phyloP scores from a whole-genome alignment of 352 stramenopile genomes.

The Phytophthora kernoviae region DNA sequence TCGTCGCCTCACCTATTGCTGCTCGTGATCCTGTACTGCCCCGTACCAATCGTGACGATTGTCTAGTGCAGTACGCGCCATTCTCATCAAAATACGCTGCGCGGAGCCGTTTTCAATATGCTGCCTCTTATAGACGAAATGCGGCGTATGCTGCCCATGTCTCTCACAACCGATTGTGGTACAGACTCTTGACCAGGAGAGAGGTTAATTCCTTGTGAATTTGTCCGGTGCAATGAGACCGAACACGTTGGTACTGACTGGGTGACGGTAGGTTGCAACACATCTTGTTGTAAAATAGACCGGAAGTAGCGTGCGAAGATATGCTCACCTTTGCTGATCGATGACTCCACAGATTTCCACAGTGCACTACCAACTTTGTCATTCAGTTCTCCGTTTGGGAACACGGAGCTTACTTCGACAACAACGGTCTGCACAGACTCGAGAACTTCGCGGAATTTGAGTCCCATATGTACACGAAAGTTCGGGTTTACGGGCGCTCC shows the following conservation, averaged over 20 bases:
- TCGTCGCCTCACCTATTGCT: background rate
- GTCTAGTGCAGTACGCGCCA: slow-evolving; percentile 12
- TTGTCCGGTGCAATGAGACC: slow-evolving; percentile 12
- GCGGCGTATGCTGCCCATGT: slow-evolving; percentile 15
- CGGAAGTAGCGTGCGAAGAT: slow-evolving; percentile 78
- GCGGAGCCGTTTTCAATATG: background rate
- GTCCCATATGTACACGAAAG: slow-evolving; percentile 72
- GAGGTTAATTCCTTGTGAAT: slow-evolving; percentile 28
- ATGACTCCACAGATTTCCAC: slow-evolving; percentile 58
- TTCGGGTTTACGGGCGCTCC: slow-evolving; percentile 53
- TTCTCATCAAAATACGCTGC: slow-evolving; percentile 25
- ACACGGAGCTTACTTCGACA: slow-evolving; percentile 75
- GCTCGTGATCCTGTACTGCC: background rate
- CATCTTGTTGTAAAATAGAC: slow-evolving; percentile 63
- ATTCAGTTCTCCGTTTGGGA: slow-evolving; percentile 67
- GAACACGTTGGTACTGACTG: slow-evolving; percentile 6
- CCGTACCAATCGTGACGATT: slow-evolving; percentile 4
- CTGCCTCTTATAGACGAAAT: slow-evolving; percentile 10
- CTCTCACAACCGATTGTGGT: slow-evolving; percentile 22
- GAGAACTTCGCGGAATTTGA: slow-evolving; percentile 63
- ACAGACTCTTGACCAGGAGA: slow-evolving; percentile 30
- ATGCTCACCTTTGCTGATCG: slow-evolving; percentile 65
- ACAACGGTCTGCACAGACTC: slow-evolving; percentile 67
- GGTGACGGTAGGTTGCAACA: slow-evolving; percentile 6
- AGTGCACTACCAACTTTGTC: slow-evolving; percentile 57